phyloP scores from a whole-genome alignment of 768 basidiomycete species.

The Boletus rubroflammeus region DNA sequence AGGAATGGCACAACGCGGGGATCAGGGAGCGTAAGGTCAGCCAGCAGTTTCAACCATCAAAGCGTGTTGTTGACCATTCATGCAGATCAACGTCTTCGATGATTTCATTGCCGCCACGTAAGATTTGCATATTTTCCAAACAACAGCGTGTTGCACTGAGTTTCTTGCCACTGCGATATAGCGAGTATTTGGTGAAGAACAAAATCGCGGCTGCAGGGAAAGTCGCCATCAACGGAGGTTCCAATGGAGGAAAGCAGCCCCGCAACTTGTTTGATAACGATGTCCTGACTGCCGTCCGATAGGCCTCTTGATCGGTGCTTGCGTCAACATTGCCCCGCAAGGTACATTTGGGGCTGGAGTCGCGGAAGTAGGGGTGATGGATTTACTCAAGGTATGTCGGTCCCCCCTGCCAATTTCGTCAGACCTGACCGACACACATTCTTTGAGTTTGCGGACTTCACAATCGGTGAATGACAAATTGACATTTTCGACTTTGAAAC shows the following conservation, averaged over 20 bases:
- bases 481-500: neutral
- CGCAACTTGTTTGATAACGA: neutral
- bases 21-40: slow-evolving; percentile 65
- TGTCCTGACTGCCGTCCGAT: slow-evolving; percentile 2
- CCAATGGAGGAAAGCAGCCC: slow-evolving; percentile 63
- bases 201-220: slow-evolving; percentile 67
- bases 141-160: neutral
- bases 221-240: slow-evolving; percentile 73
- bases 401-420: neutral
- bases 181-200: slow-evolving; percentile 68
- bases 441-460: slow-evolving; percentile 65
- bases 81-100: slow-evolving; percentile 68
- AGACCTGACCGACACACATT: neutral
- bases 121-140: slow-evolving; percentile 19
- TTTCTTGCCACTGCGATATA: slow-evolving; percentile 23
- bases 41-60: neutral
- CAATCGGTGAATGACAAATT: slow-evolving; percentile 50
- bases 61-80: slow-evolving; percentile 1
- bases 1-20: slow-evolving; percentile 79
- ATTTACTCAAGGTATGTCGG: slow-evolving; percentile 62
- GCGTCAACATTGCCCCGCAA: slow-evolving; percentile 73
- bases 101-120: slow-evolving; percentile 84
- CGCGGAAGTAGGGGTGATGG: slow-evolving; percentile 79
- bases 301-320: slow-evolving; percentile 85
- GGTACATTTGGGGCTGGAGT: slow-evolving; percentile 74